Conservation (phyloP, 805 yeast species). For the Priceomyces carsonii region DNA sequence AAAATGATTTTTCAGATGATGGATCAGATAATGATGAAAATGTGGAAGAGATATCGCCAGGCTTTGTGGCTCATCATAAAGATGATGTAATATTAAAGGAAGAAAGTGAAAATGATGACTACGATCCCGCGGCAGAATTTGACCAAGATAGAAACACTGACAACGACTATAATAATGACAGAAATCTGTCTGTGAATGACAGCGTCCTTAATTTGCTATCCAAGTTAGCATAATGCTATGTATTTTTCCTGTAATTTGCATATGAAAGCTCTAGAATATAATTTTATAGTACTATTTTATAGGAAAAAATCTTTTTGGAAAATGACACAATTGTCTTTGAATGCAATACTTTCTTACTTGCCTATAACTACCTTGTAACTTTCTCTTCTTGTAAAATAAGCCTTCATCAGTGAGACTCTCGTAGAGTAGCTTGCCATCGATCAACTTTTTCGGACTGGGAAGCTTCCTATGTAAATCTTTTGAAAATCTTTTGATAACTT, state of each 20-base stretch:
- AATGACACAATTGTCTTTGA: too few relatives aligned
- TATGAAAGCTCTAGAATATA: too few relatives aligned
- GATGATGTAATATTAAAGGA: constrained; percentile 32
- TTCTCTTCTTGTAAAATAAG: constrained; percentile 3
- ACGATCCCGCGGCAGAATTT: constrained; percentile 19
- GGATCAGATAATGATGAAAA: constrained; percentile 16
- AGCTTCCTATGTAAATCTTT: constrained; percentile 10
- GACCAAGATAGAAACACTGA: constrained; percentile 9
- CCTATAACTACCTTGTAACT: neutral
- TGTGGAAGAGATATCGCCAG: constrained; percentile 12
- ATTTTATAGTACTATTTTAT: too few relatives aligned
- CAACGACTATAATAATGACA: constrained; percentile 7
- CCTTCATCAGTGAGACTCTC: constrained; percentile 2
- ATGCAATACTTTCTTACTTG: neutral
- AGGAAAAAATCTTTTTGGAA: too few relatives aligned
- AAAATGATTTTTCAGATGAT: constrained; percentile 16
- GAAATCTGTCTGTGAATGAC: constrained; percentile 7
- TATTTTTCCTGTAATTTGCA: too few relatives aligned
- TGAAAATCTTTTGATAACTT: constrained; percentile 10
- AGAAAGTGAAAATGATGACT: constrained; percentile 16
- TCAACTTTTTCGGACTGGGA: constrained; percentile 9
- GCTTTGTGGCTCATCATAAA: constrained; percentile 27
- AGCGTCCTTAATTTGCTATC: constrained; percentile 36
- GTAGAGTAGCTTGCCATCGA: constrained; percentile 6
- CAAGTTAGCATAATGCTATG: constrained; percentile 21